Percentiles rank a stretch among this genome's conserved stretches.
Conservation (phyloP, 2,329 filamentous ascomycete species). For the Calonectria fujianensis region DNA sequence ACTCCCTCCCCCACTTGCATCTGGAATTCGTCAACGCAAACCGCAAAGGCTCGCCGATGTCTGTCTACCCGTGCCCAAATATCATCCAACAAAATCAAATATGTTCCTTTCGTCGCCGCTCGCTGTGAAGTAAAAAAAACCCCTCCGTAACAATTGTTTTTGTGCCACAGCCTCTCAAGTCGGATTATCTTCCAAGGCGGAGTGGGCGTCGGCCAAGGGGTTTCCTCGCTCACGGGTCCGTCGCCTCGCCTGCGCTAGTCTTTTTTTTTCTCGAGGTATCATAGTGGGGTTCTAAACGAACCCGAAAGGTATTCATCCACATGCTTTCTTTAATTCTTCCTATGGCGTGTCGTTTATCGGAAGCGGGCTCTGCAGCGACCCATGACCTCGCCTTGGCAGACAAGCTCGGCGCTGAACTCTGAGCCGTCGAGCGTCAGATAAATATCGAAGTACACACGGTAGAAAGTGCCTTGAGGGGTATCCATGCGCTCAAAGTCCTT, state of each 20-base stretch:
- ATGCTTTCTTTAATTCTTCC: constrained; percentile 42
- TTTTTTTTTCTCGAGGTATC: constrained; percentile 54
- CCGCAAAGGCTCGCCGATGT: constrained; percentile 41
- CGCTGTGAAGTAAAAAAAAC: constrained; percentile 30
- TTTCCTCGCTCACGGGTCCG: constrained; percentile 26
- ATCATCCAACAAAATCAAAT: constrained; percentile 40
- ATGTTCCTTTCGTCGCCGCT: constrained; percentile 22
- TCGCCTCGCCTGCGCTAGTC: constrained; percentile 34
- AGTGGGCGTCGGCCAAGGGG: constrained; percentile 28
- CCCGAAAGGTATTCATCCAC: constrained; percentile 51
- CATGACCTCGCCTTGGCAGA: constrained; percentile 99
- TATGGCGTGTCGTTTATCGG: constrained; percentile 66
- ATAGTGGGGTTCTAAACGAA: constrained; percentile 52
- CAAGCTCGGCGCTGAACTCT: constrained; percentile 97
- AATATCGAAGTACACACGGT: constrained; percentile 86
- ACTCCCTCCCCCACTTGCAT: constrained; percentile 36
- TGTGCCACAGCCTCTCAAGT: constrained; percentile 34
- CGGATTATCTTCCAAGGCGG: constrained; percentile 21
- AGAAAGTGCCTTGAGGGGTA: constrained; percentile 96
- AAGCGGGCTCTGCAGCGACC: constrained; percentile 95
- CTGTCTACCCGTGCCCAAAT: constrained; percentile 43
- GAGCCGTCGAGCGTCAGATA: constrained; percentile 97
- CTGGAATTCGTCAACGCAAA: constrained; percentile 39
- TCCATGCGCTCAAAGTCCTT: constrained; percentile 99
- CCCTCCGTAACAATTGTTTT: constrained; percentile 31